These are phyloP conservation scores for Alternaria tenuissima DNA, from an alignment of 2,329 filamentous ascomycete species.

Conservation along the genomic window DNA sequence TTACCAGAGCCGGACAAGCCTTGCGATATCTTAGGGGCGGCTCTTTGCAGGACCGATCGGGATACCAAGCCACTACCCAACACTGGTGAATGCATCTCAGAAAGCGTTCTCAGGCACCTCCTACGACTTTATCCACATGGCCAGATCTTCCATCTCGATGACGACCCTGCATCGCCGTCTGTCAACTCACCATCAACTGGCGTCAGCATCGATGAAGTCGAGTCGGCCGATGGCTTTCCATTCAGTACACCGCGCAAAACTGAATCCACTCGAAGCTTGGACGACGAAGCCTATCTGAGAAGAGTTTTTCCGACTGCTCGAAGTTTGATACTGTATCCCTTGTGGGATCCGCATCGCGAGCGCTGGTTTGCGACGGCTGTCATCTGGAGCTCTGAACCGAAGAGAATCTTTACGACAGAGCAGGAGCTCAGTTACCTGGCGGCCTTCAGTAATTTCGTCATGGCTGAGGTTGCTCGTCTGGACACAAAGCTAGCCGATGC, in stretches of 20 bases:
- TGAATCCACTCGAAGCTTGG: slow-evolving; percentile 41
- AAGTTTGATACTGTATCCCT: slow-evolving; percentile 50
- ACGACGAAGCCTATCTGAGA: slow-evolving; percentile 46
- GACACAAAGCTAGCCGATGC: slow-evolving; percentile 50
- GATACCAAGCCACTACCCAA: slow-evolving; percentile 17
- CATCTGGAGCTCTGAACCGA: slow-evolving; percentile 49
- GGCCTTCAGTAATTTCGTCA: slow-evolving; percentile 51
- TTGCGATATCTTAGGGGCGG: slow-evolving; percentile 41
- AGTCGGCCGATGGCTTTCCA: slow-evolving; percentile 33
- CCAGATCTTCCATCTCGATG: slow-evolving; percentile 51
- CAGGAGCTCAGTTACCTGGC: slow-evolving; percentile 50
- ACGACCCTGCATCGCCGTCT: slow-evolving; percentile 25
- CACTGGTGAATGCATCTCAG: slow-evolving; percentile 38
- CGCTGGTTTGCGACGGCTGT: slow-evolving; percentile 51
- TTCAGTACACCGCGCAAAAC: slow-evolving; percentile 36
- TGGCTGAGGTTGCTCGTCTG: slow-evolving; percentile 50
- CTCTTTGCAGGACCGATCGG: slow-evolving; percentile 30
- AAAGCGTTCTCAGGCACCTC: slow-evolving; percentile 45
- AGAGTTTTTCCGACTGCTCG: slow-evolving; percentile 48
- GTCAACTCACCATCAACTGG: slow-evolving; percentile 29
- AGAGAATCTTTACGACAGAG: slow-evolving; percentile 49
- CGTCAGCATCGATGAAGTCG: slow-evolving; percentile 20
- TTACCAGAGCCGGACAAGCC: slow-evolving; percentile 45
- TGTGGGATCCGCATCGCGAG: slow-evolving; percentile 52
- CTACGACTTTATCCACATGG: slow-evolving; percentile 47